Base-by-base conservation (phyloP, 352 stramenopile species). In the Peronospora farinosa region DNA sequence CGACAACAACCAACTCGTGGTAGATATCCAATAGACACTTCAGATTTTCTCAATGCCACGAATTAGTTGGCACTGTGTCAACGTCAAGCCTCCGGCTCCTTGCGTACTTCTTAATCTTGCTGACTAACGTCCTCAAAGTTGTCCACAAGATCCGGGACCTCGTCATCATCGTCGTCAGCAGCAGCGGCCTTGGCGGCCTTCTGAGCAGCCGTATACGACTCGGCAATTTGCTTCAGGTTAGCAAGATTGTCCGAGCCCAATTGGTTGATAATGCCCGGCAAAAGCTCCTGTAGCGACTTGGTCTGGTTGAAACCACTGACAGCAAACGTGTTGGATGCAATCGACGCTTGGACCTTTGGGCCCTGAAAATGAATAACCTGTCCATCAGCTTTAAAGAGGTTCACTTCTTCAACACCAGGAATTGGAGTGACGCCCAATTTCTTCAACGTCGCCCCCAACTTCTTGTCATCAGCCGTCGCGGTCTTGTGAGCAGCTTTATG, bases 331-430 rank as follows among this genome's bases (percentile, higher is more conserved):
- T 99, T 99, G 57, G 96, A 94, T 23, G 78, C 72, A 69, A 99
- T 97, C 33, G 94, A 96, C 42, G 95, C 95, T 74, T 99, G 95
- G 39, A 99, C 95, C 86, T 99, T 99, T 32, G 96, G 96, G 65
- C 84, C 89, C 47, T 89, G 75, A 65, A 99, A 99, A 72, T 99
- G 96, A 71, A 99, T 98, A 15, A 99, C 95, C 64, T 97, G 96
- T 63, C 96, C 95, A 54, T 99, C 96, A 7, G 97, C 89, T 83
- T 98, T 98, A 87, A 99, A 99, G 62, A 99, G 91, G 77, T 99
- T 99, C 38, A 99, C 96, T 71, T 99, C 96, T 71, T 99, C 96
- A 49, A 99, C 97, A 53, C 89, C 96, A 21, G 95, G 95, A 65
- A 99, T 99, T 68, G 93, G 96, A 36, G 94, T 99, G 54, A 98